Conservation (phyloP, 148 eudicot genomes). For the Rhododendron henanense region DNA sequence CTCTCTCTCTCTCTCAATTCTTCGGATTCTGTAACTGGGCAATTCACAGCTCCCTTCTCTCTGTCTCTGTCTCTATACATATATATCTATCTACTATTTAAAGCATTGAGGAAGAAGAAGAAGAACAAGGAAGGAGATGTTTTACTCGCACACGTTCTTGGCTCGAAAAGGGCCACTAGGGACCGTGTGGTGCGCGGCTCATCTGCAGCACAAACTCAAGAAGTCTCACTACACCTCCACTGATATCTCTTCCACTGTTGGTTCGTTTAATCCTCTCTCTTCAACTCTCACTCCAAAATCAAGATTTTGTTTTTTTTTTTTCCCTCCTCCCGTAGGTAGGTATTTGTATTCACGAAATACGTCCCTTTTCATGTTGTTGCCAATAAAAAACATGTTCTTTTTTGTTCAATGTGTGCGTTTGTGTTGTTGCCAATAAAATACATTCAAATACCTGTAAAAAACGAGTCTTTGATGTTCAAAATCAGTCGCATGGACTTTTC, state of each 20-base stretch:
- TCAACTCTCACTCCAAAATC: background rate
- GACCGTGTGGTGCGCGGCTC: constrained; percentile 68
- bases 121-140: constrained; percentile 24
- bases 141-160: constrained; percentile 45
- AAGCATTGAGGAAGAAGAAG: background rate
- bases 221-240: constrained; percentile 69
- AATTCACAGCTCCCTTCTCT: background rate
- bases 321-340: background rate
- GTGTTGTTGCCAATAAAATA: background rate
- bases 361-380: background rate
- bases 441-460: background rate
- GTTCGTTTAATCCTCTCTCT: constrained; percentile 25
- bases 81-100: background rate
- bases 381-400: too few species aligned
- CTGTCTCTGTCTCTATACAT: too few species aligned
- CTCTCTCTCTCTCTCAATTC: background rate
- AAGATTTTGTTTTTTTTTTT: background rate
- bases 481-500: background rate
- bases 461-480: background rate
- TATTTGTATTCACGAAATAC: background rate
- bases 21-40: background rate
- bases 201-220: constrained; percentile 70
- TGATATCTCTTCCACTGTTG: constrained; percentile 68
- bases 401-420: too few species aligned
- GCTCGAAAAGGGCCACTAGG: constrained; percentile 51